A percentile compares a stretch with the other conserved stretches of the same genome.
Conservation (phyloP, 2,329 filamentous ascomycete genomes). For the Thielaviopsis musarum region DNA sequence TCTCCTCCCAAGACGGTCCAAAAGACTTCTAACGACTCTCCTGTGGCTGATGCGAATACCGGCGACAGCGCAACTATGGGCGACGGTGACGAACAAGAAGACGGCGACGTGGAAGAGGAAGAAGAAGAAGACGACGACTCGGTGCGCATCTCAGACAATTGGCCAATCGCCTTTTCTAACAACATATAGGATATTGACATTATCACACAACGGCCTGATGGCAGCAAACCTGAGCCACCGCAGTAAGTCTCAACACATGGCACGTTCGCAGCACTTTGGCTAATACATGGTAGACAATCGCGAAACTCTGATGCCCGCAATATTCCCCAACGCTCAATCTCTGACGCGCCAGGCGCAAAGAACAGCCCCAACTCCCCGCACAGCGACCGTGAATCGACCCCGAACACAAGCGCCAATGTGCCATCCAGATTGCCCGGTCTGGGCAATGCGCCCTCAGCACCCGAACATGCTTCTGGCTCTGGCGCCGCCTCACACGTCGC, state of each 20-base stretch:
- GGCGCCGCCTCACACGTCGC: background rate
- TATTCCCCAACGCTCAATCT: slow-evolving; percentile 42
- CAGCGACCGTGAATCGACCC: slow-evolving; percentile 4
- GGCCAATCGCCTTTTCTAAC: background rate
- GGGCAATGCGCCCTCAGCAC: slow-evolving; percentile 20
- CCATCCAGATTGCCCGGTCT: slow-evolving; percentile 18
- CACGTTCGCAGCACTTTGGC: background rate
- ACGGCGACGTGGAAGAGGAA: slow-evolving; percentile 42
- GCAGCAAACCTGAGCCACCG: slow-evolving; percentile 40
- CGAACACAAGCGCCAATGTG: slow-evolving; percentile 24
- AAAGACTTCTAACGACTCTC: slow-evolving; percentile 14
- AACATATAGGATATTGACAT: slow-evolving; percentile 46
- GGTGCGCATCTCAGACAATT: background rate
- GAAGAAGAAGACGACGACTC: slow-evolving; percentile 34
- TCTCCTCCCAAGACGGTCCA: slow-evolving; percentile 19
- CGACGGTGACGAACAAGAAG: slow-evolving; percentile 48
- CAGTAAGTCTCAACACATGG: slow-evolving; percentile 26
- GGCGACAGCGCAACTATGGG: slow-evolving; percentile 34
- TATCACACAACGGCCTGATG: slow-evolving; percentile 50
- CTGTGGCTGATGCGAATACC: background rate
- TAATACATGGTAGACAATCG: slow-evolving; percentile 30
- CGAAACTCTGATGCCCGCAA: slow-evolving; percentile 50
- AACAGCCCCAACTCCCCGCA: slow-evolving; percentile 22
- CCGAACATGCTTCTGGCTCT: background rate
- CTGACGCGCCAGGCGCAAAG: slow-evolving; percentile 33